Evolutionary conservation across 352 stramenopile species (phyloP).

Genomic region (Pythium angustatum): DNA sequence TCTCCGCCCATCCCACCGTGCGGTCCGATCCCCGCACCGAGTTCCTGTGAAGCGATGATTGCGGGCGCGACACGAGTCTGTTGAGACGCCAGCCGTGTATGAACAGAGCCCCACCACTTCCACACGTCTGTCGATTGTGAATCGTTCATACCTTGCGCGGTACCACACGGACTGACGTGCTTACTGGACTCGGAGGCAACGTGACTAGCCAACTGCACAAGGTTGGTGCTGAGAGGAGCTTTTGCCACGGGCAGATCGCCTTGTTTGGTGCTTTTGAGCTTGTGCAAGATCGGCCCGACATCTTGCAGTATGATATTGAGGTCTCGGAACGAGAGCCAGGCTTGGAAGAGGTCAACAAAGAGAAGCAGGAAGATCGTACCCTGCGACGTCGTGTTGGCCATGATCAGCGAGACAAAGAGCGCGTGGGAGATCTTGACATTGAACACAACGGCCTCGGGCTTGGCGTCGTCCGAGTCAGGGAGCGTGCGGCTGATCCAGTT

Average conservation of each 20-base stretch:
- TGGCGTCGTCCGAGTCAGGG: slow-evolving; percentile 28
- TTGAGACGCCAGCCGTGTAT: no score
- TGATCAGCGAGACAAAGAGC: slow-evolving; percentile 27
- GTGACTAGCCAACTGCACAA: not conserved
- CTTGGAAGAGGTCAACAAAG: slow-evolving; percentile 17
- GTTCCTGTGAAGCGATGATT: no score
- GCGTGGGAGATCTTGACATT: slow-evolving; percentile 31
- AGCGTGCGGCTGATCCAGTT: slow-evolving; percentile 38
- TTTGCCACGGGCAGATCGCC: no score
- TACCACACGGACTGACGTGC: no score
- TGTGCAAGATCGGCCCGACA: not conserved
- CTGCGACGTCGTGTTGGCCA: slow-evolving; percentile 15
- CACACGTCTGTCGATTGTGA: no score
- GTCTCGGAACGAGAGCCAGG: slow-evolving; percentile 14
- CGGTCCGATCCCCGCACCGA: not conserved
- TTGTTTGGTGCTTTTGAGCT: not conserved
- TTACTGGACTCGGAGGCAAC: no score
- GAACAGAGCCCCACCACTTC: no score
- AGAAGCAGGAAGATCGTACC: slow-evolving; percentile 16
- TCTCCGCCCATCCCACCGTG: not conserved
- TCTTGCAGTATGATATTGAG: not conserved
- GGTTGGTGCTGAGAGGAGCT: not conserved
- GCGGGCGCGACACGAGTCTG: no score
- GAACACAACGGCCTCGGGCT: slow-evolving; percentile 31
- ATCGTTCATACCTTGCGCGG: no score